Evolutionary conservation across 345 rosid species (phyloP), one percentile per base, ranked within the genome.

Genomic region (Euphorbia lathyris): DNA sequence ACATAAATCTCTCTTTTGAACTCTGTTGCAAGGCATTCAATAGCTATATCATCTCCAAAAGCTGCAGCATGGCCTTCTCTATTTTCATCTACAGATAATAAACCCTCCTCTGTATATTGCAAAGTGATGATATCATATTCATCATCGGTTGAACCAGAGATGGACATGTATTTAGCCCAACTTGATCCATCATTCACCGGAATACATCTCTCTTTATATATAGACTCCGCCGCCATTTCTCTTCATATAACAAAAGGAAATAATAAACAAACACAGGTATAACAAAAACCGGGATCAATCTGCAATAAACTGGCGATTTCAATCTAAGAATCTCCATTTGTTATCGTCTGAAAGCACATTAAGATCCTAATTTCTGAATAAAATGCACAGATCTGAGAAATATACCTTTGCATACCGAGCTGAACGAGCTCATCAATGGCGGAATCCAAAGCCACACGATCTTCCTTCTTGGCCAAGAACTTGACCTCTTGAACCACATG

Each of bases 131-230:
- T 92, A 67, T 92, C 91, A 75, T 92, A 80, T 67, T 92, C 94
- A 83, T 95, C 99, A 23, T 89, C 96, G 34, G 89, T 65, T 65
- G 92, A 95, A 14, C 99, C 99, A 51, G 91, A 88, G 74, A 84
- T 90, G 20, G 89, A 84, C 99, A 95, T 95, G 89, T 95, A 95
- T 76, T 89, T 95, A 20, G 94, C 97, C 99, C 99, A 95, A 72
- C 90, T 90, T 12, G 73, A 69, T 52, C 91, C 93, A 68, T 89
- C 97, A 63, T 82, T 83, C 90, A 95, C 99, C 1, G 84, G 84
- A 23, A 86, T 64, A 81, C 99, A 92, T 67, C 97, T 90, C 87
- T 90, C 99, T 76, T 82, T 89, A 83, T 87, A 95, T 56, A 95
- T 92, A 9, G 97, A 90, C 80, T 95, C 99, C 26, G 92, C 96